Conservation (phyloP, 805 yeast species). For the Nakazawaea siamensis region DNA sequence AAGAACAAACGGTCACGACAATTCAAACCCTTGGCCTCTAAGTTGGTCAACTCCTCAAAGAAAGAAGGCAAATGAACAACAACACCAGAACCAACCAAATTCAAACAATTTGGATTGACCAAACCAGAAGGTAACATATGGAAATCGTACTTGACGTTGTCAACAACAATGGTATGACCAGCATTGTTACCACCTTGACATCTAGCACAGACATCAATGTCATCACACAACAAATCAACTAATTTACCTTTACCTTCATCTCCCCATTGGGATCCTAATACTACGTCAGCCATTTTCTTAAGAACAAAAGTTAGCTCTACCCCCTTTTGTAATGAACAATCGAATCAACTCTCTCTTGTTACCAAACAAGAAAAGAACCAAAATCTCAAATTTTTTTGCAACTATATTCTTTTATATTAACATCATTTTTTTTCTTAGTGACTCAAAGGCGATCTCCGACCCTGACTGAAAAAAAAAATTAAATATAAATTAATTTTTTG, state of each 20-base stretch:
- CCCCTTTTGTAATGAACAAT: constrained; percentile 9
- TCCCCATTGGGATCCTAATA: constrained; percentile 99
- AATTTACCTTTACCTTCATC: constrained; percentile 99
- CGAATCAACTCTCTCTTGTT: background rate
- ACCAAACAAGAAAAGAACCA: too few relatives aligned
- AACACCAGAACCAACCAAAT: constrained; percentile 92
- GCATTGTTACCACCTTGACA: constrained; percentile 99
- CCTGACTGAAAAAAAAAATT: too few relatives aligned
- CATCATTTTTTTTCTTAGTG: too few relatives aligned
- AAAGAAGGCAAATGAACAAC: constrained; percentile 93
- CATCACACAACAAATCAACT: constrained; percentile 90
- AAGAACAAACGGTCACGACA: constrained; percentile 73
- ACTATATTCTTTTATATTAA: too few relatives aligned
- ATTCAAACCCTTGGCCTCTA: constrained; percentile 76
- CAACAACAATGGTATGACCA: constrained; percentile 96
- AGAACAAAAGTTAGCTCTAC: background rate
- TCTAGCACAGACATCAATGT: constrained; percentile 94
- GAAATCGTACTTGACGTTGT: constrained; percentile 85
- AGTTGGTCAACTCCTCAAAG: constrained; percentile 74
- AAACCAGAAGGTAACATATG: constrained; percentile 99
- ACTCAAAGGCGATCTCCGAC: too few relatives aligned
- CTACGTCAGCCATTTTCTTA: constrained; percentile 73
- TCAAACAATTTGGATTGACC: constrained; percentile 84
- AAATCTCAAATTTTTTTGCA: too few relatives aligned
- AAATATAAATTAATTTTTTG: too few relatives aligned